A percentile compares a stretch with the other conserved stretches of the same genome.
phyloP scores from a whole-genome alignment of 106 monocot species.

The Dioscorea zingiberensis region DNA sequence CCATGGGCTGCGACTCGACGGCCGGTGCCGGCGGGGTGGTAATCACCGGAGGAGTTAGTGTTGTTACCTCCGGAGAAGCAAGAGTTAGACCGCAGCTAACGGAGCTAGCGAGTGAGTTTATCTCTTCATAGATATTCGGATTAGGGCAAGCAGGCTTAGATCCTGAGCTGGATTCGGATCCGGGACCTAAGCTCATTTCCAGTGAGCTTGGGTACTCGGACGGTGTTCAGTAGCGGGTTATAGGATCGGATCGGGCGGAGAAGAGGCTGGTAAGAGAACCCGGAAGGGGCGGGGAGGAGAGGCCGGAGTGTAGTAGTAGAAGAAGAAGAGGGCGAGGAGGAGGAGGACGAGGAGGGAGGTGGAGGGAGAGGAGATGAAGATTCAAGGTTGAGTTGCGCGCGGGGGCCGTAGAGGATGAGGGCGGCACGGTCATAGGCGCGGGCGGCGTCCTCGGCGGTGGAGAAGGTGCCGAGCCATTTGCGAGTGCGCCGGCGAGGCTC shows the following conservation, averaged over 20 bases:
- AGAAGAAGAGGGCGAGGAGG: constrained; percentile 5
- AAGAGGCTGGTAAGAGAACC: neutral
- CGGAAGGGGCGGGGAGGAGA: constrained; percentile 39
- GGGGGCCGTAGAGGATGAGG: constrained; percentile 69
- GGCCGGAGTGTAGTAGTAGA: constrained; percentile 28
- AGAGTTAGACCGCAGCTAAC: constrained; percentile 21
- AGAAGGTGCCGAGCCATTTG: constrained; percentile 89
- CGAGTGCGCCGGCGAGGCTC: constrained; percentile 72
- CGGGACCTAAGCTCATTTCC: neutral
- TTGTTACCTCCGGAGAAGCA: constrained; percentile 8
- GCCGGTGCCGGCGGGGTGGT: constrained; percentile 5
- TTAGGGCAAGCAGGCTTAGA: neutral
- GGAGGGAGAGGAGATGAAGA: constrained; percentile 6
- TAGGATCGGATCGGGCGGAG: constrained; percentile 3
- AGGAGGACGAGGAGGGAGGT: constrained; percentile 5
- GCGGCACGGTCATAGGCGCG: constrained; percentile 84
- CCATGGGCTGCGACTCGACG: neutral
- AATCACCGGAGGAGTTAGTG: neutral
- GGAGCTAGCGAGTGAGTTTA: constrained; percentile 10
- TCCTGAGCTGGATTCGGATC: neutral
- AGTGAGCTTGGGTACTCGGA: neutral
- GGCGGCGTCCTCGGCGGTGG: constrained; percentile 89
- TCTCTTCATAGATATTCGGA: constrained; percentile 9
- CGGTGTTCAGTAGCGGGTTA: neutral
- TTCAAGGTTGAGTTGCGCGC: constrained; percentile 87